Percentiles rank a stretch among this genome's conserved stretches.
Evolutionary conservation across 1,139 yeast genomes (phyloP).

Genomic region (Yamadazyma pseudoaaseri): DNA sequence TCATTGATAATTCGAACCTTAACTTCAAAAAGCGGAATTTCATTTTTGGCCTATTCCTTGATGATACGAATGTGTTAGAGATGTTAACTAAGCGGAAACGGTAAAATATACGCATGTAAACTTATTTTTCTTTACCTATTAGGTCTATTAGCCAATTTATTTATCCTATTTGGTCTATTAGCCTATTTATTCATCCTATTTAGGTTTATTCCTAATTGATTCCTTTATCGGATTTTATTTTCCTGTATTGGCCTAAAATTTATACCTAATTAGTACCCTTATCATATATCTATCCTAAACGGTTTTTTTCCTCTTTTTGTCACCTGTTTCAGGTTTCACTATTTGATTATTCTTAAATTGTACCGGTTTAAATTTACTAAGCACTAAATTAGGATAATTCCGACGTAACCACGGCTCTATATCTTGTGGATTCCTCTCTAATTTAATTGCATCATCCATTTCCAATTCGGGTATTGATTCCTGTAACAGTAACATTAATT

Average conservation of each 20-base stretch:
- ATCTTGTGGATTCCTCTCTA: slow-evolving; percentile 41
- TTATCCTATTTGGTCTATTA: no score
- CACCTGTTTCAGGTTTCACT: slow-evolving; percentile 11
- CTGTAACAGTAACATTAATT: slow-evolving; percentile 15
- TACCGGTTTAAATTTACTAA: slow-evolving; percentile 35
- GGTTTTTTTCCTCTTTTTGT: slow-evolving; percentile 14
- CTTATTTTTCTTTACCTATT: no score
- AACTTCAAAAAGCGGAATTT: slow-evolving; percentile 63
- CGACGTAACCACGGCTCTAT: slow-evolving; percentile 40
- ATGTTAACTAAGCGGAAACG: slow-evolving; percentile 29
- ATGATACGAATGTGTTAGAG: slow-evolving; percentile 57
- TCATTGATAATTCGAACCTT: slow-evolving; percentile 67
- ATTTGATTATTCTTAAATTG: slow-evolving; percentile 19
- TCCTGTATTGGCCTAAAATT: no score
- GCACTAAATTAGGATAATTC: slow-evolving; percentile 34
- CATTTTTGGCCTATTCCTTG: slow-evolving; percentile 62
- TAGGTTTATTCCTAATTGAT: not conserved
- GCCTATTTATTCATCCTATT: no score
- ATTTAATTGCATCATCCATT: slow-evolving; percentile 35
- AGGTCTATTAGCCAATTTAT: no score
- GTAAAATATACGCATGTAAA: no score
- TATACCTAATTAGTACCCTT: no score
- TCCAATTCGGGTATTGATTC: slow-evolving; percentile 39
- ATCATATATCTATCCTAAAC: no score
- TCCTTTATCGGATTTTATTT: not conserved